phyloP scores from a whole-genome alignment of 2,329 filamentous ascomycete species.

The Apiospora rasikravindrae region DNA sequence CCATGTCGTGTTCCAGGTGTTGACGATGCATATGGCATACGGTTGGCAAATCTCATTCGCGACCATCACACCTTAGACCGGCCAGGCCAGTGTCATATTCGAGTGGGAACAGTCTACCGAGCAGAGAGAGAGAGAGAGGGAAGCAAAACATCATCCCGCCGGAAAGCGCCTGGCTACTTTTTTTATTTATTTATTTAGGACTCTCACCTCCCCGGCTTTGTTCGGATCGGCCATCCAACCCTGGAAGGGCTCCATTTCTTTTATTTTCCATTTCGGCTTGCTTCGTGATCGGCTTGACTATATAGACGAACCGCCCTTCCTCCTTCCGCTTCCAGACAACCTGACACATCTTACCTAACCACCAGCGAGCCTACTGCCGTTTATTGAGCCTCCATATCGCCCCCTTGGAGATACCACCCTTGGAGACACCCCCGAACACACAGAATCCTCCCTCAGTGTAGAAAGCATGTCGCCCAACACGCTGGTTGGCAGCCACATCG shows the following conservation, averaged over 20 bases:
- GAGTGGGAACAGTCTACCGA: not conserved
- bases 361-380: not conserved
- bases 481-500: conserved; percentile 34
- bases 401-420: not conserved
- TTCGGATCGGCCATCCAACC: not conserved
- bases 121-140: not conserved
- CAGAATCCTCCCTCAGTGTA: not conserved
- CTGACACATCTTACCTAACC: not conserved
- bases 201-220: not conserved
- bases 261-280: not conserved
- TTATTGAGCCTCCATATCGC: not conserved
- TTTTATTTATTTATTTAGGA: not conserved
- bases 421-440: not conserved
- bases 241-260: not conserved
- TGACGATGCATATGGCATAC: not conserved
- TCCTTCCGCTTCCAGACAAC: not conserved
- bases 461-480: conserved; percentile 37
- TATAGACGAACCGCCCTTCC: conserved; percentile 7
- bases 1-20: not conserved
- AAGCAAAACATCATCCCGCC: not conserved
- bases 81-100: not conserved
- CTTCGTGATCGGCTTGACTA: not conserved
- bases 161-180: not conserved
- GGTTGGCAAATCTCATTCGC: conserved; percentile 15
- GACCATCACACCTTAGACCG: conserved; percentile 15